A percentile compares a stretch with the other conserved stretches of the same genome.
phyloP scores from a whole-genome alignment of 116 monocot species.

The Phalaenopsis hybrid region DNA sequence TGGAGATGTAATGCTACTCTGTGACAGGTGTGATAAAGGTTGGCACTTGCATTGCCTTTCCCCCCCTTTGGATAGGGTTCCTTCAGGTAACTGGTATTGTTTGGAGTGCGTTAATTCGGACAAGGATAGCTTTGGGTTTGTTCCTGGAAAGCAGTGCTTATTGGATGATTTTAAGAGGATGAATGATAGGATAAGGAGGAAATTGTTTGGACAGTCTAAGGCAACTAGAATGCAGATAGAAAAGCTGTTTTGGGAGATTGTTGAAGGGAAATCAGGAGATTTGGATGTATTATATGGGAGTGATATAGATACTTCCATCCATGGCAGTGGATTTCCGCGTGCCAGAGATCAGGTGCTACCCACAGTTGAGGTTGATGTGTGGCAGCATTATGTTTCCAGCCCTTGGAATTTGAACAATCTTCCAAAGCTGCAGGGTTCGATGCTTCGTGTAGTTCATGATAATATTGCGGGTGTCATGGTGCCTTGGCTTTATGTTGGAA shows the following conservation, averaged over 20 bases:
- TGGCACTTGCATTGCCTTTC: slow-evolving; percentile 73
- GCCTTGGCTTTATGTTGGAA: slow-evolving; percentile 84
- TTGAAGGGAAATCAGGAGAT: slow-evolving; percentile 68
- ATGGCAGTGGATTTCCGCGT: slow-evolving; percentile 68
- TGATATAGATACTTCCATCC: slow-evolving; percentile 70
- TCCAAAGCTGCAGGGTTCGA: slow-evolving; percentile 64
- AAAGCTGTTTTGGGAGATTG: slow-evolving; percentile 78
- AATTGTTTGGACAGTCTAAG: slow-evolving; percentile 49
- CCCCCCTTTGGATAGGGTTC: slow-evolving; percentile 48
- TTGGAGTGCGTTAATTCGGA: slow-evolving; percentile 68
- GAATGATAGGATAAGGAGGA: slow-evolving; percentile 46
- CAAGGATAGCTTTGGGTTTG: slow-evolving; percentile 67
- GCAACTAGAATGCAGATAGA: slow-evolving; percentile 40
- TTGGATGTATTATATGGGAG: slow-evolving; percentile 79
- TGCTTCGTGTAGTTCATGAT: slow-evolving; percentile 60
- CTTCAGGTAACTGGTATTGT: slow-evolving; percentile 79
- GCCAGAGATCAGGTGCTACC: slow-evolving; percentile 20
- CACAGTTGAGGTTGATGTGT: slow-evolving; percentile 30
- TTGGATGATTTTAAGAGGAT: slow-evolving; percentile 40
- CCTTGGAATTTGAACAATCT: slow-evolving; percentile 90
- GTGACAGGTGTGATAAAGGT: slow-evolving; percentile 78
- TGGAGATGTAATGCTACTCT: slow-evolving; percentile 73
- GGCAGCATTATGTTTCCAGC: slow-evolving; percentile 43
- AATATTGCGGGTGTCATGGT: slow-evolving; percentile 88
- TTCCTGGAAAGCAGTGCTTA: slow-evolving; percentile 46